phyloP scores from a whole-genome alignment of 306 rosid species.

The Dalbergia cochinchinensis region DNA sequence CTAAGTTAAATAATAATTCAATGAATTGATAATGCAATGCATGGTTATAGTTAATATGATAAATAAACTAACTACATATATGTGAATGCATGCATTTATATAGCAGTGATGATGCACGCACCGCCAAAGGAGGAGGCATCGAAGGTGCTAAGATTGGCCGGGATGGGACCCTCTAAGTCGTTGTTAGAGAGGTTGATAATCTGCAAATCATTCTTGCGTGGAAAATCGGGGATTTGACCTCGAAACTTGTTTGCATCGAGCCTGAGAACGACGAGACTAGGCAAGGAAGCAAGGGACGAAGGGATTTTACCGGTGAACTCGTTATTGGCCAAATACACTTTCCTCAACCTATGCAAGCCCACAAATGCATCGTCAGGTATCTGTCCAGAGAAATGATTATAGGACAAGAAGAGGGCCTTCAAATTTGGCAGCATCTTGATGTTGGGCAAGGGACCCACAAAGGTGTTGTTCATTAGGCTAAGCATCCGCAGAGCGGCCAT shows the following conservation, averaged over 20 bases:
- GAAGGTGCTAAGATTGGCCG: constrained; percentile 55
- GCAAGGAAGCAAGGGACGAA: constrained; percentile 68
- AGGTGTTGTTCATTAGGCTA: constrained; percentile 85
- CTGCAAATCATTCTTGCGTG: constrained; percentile 41
- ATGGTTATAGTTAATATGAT: too few species aligned
- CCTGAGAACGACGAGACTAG: constrained; percentile 57
- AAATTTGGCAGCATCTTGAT: constrained; percentile 52
- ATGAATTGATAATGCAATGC: too few species aligned
- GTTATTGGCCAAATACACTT: constrained; percentile 61
- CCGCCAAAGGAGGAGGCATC: constrained; percentile 61
- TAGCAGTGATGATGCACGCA: neutral
- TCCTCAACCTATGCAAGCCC: constrained; percentile 62
- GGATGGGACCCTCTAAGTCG: constrained; percentile 76
- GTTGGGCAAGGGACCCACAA: constrained; percentile 72
- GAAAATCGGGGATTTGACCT: constrained; percentile 73
- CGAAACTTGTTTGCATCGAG: constrained; percentile 80
- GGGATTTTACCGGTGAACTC: constrained; percentile 76
- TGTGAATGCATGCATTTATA: neutral
- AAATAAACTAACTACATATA: too few species aligned
- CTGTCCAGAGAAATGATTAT: constrained; percentile 74
- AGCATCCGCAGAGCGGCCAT: constrained; percentile 55
- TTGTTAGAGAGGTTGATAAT: constrained; percentile 68
- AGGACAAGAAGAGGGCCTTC: constrained; percentile 66
- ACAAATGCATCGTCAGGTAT: constrained; percentile 76
- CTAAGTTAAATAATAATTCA: too few species aligned